Evolutionary conservation across 805 yeast species (phyloP).

Genomic region (Saccharomycodes ludwigii): DNA sequence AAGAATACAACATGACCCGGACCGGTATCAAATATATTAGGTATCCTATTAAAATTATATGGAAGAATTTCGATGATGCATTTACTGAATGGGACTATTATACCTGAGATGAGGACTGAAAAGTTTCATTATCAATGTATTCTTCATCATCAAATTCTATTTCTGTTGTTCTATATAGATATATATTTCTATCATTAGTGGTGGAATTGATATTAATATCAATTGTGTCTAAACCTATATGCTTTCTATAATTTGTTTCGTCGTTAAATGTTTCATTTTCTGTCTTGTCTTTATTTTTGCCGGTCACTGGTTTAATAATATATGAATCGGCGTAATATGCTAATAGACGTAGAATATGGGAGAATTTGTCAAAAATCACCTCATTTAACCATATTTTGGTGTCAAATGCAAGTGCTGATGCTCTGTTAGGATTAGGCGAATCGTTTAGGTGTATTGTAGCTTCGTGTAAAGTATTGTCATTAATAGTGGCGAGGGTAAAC

Average conservation of each 20-base stretch:
- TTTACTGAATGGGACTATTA: conserved; percentile 20
- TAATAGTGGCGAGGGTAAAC: no score
- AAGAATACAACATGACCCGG: conserved; percentile 13
- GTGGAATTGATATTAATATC: background rate
- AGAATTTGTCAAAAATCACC: no score
- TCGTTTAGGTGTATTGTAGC: no score
- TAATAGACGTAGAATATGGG: no score
- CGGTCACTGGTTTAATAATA: background rate
- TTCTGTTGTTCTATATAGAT: background rate
- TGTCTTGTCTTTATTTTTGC: background rate
- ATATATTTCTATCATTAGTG: background rate
- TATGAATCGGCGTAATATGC: no score
- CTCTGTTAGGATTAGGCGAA: no score
- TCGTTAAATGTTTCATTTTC: background rate
- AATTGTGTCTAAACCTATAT: background rate
- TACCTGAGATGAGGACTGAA: background rate
- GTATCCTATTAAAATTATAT: conserved; percentile 16
- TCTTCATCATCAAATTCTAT: background rate
- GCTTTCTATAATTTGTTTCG: background rate
- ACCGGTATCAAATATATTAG: conserved; percentile 18
- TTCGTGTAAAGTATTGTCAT: no score
- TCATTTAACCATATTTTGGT: no score
- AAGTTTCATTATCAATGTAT: background rate
- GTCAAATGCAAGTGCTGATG: no score
- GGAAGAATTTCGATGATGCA: conserved; percentile 14